Base-by-base conservation (phyloP, 306 rosid genomes). In the Crotalaria pallida region DNA sequence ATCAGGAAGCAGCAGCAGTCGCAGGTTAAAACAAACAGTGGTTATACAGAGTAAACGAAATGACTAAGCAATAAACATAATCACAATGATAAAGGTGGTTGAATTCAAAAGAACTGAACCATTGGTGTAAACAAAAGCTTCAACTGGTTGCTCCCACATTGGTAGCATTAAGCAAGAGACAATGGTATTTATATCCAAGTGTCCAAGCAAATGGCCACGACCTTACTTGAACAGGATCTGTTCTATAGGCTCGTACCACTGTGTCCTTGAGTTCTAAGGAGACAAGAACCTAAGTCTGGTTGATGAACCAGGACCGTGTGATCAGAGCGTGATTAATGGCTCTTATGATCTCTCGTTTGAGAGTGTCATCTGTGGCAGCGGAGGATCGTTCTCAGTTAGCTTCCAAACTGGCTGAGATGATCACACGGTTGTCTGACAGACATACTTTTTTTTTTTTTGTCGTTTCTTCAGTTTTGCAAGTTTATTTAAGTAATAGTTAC, bases 151-250 rank as follows among this genome's bases (percentile, higher is more conserved):
- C 23, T 29, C 64, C 3, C 64, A 23, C 52, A 52, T 10, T 4
- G 38, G 7, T 2, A 21, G 17, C n/a, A 0, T 2, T 2, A 0
- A 43, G 2, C 3, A 27, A 23, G 9, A 45, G 0, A 13, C 1
- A 38, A 21, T 0, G 0, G 0, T 10, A 8, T 45, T 9, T 65
- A 26, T 45, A 18, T 1, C 7, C 4, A 47, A 47, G 27, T 0
- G 6, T 1, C 0, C 48, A 11, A 1, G 0, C 0, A 0, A 0
- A 1, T 0, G 18, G 15, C 0, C 27, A 49, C 43, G 58, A 66
- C 19, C 45, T 49, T 66, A 66, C 57, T 66, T 66, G 48, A 49
- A 47, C 43, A 29, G 71, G 56, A 17, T 66, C 45, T 47, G 59
- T 66, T 48, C 59, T 66, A 66, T 26, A 44, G 58, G 58, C 13